Conservation (phyloP, 2,329 filamentous ascomycete genomes). For the Rhinocladiella similis region DNA sequence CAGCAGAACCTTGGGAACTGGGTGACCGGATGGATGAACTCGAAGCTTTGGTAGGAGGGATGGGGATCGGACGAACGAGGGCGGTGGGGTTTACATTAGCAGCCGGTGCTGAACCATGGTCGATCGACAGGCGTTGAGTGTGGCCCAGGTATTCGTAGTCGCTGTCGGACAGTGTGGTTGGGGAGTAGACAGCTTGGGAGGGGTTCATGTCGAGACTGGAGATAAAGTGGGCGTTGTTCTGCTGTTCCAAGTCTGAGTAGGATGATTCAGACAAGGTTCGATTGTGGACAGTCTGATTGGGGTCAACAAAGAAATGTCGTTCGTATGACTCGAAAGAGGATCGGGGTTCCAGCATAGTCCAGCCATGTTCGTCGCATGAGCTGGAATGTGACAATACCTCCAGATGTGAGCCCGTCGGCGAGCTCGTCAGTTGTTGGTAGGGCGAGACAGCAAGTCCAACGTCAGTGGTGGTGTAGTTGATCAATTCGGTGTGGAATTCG, state of each 20-base stretch:
- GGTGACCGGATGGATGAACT: conserved; percentile 60
- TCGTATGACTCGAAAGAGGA: conserved; percentile 70
- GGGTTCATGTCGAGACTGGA: conserved; percentile 82
- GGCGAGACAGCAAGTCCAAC: conserved; percentile 49
- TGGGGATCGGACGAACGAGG: conserved; percentile 65
- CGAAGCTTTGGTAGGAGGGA: conserved; percentile 46
- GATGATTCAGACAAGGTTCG: conserved; percentile 85
- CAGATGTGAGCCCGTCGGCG: conserved; percentile 76
- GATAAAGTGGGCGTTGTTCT: conserved; percentile 63
- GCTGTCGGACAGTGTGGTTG: conserved; percentile 72
- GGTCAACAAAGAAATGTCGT: conserved; percentile 78
- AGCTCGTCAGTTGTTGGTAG: conserved; percentile 55
- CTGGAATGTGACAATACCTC: conserved; percentile 81
- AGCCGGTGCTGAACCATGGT: conserved; percentile 42
- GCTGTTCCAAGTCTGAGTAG: conserved; percentile 66
- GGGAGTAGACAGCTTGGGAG: conserved; percentile 75
- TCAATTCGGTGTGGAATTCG: conserved; percentile 72
- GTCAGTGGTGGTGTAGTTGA: conserved; percentile 52
- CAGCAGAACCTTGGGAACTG: conserved; percentile 62
- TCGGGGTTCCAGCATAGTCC: conserved; percentile 77
- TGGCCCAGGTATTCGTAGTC: conserved; percentile 54
- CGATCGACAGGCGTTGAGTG: conserved; percentile 41
- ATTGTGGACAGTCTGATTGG: conserved; percentile 84
- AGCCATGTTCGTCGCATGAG: conserved; percentile 82
- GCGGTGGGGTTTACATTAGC: conserved; percentile 65